Evolutionary conservation across 2,329 filamentous ascomycete genomes (phyloP).

Genomic region (Diaporthe velutina): DNA sequence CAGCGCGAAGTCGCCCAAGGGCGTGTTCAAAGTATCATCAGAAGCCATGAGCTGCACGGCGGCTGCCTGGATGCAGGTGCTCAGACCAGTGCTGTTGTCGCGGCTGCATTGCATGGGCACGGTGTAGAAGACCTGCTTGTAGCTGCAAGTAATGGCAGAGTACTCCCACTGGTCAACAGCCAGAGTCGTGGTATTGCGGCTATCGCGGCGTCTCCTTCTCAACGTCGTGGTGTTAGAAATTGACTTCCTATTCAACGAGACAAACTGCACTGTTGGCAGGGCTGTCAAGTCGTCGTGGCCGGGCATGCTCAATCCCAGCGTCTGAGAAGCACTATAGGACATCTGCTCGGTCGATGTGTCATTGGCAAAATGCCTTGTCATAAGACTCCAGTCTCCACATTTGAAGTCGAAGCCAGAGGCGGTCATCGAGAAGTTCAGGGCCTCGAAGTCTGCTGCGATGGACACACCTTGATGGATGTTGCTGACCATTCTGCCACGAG

Average conservation of each 20-base stretch:
- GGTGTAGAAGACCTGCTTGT: slow-evolving; percentile 36
- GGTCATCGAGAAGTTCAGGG: slow-evolving; percentile 34
- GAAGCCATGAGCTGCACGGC: neutral
- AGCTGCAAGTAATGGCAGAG: slow-evolving; percentile 40
- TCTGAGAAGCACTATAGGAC: slow-evolving; percentile 26
- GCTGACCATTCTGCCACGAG: neutral
- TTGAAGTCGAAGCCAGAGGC: slow-evolving; percentile 39
- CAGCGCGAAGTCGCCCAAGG: slow-evolving; percentile 27
- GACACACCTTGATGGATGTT: neutral
- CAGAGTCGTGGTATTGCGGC: neutral
- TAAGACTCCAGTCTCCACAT: slow-evolving; percentile 37
- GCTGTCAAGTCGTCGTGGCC: neutral
- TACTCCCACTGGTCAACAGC: slow-evolving; percentile 32
- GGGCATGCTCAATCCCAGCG: slow-evolving; percentile 23
- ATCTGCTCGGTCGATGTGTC: neutral
- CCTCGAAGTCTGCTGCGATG: neutral
- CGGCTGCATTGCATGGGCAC: slow-evolving; percentile 31
- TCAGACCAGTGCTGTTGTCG: neutral
- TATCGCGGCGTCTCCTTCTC: neutral
- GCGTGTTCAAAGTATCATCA: neutral
- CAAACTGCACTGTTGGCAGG: slow-evolving; percentile 3
- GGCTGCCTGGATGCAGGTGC: slow-evolving; percentile 13
- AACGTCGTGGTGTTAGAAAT: neutral
- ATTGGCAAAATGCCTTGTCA: slow-evolving; percentile 15
- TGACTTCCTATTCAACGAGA: slow-evolving; percentile 32